Percentiles rank a stretch among this genome's conserved stretches.
These are phyloP conservation scores for Corylus heterophylla DNA, from an alignment of 306 rosid genomes.

Conservation along the genomic window DNA sequence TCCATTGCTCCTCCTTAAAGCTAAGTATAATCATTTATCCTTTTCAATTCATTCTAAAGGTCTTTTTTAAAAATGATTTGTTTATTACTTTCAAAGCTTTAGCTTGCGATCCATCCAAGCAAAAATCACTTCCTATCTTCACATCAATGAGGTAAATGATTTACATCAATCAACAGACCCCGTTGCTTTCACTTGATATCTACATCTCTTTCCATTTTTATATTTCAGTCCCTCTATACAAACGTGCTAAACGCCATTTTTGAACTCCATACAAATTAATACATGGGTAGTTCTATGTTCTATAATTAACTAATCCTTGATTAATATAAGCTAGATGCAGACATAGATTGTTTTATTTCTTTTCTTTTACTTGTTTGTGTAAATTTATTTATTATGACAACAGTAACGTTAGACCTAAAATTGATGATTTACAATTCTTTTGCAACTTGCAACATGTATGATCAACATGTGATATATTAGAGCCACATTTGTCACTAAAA, in stretches of 20 bases:
- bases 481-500: too few species aligned
- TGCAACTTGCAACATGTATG: too few species aligned
- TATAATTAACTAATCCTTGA: conserved; percentile 4
- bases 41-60: conserved; percentile 44
- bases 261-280: not conserved
- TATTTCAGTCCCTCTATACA: not conserved
- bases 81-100: conserved; percentile 65
- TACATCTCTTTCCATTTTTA: conserved; percentile 29
- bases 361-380: not conserved
- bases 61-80: conserved; percentile 52
- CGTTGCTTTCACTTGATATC: conserved; percentile 36
- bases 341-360: not conserved
- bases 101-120: conserved; percentile 99
- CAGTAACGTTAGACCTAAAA: too few species aligned
- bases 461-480: too few species aligned
- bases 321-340: not conserved
- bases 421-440: too few species aligned
- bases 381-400: conserved; percentile 1
- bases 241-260: not conserved
- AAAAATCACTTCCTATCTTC: conserved; percentile 64
- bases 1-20: conserved; percentile 95
- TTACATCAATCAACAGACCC: conserved; percentile 64
- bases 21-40: conserved; percentile 68
- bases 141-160: conserved; percentile 81
- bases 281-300: not conserved